A percentile compares a stretch with the other conserved stretches of the same genome.
Conservation (phyloP, 1,284 basidiomycete species). For the Cryptococcus hybrid region DNA sequence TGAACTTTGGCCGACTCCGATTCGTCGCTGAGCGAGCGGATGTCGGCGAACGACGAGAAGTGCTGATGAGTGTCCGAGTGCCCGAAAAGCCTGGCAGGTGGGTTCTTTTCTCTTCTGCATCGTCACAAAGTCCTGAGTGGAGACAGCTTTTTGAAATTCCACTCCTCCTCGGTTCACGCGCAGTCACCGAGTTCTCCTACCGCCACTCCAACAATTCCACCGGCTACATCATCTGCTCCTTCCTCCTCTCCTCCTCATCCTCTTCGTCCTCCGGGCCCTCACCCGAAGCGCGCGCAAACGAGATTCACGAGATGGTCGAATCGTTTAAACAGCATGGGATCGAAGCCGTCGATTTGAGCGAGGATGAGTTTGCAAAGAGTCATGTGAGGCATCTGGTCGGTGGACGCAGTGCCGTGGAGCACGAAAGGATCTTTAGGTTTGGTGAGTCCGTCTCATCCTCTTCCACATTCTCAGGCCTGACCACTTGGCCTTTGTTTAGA, state of each 20-base stretch:
- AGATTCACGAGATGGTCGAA: conserved; percentile 66
- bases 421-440: conserved; percentile 92
- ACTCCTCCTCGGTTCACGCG: conserved; percentile 85
- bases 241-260: conserved; percentile 66
- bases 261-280: conserved; percentile 40
- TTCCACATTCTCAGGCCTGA: too few species aligned
- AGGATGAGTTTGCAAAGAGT: conserved; percentile 93
- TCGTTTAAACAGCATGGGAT: conserved; percentile 68
- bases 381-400: conserved; percentile 95
- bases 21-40: conserved; percentile 68
- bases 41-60: conserved; percentile 61
- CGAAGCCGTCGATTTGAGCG: conserved; percentile 83
- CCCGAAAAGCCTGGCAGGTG: conserved; percentile 88
- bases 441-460: too few species aligned
- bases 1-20: conserved; percentile 95
- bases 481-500: conserved; percentile 48
- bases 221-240: conserved; percentile 81
- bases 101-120: conserved; percentile 27
- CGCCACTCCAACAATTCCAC: conserved; percentile 65
- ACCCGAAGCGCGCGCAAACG: conserved; percentile 57
- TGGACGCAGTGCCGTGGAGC: conserved; percentile 67
- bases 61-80: conserved; percentile 86
- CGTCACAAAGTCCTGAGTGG: too few species aligned
- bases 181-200: conserved; percentile 97
- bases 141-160: conserved; percentile 61